Conservation (phyloP, 768 basidiomycete species). For the Amanita subjunquillea region DNA sequence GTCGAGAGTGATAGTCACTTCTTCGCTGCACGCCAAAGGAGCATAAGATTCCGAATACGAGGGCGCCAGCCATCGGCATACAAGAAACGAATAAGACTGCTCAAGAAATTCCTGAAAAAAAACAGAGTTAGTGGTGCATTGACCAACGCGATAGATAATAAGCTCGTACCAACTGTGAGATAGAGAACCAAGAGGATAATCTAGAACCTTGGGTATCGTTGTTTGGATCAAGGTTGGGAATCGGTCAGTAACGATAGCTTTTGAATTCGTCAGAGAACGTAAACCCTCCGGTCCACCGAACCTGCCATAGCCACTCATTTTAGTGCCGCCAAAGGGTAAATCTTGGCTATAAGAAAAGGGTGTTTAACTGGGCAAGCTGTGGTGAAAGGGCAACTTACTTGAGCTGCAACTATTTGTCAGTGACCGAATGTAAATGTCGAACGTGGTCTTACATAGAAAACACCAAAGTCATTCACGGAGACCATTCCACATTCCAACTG, state of each 20-base stretch:
- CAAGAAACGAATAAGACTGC: slow-evolving; percentile 37
- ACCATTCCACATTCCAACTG: slow-evolving; percentile 93
- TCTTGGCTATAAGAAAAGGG: slow-evolving; percentile 49
- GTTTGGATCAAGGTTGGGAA: slow-evolving; percentile 83
- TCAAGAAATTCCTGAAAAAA: slow-evolving; percentile 38
- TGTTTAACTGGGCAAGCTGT: neutral
- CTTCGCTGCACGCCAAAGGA: slow-evolving; percentile 24
- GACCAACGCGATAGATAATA: neutral
- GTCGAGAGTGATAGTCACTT: slow-evolving; percentile 13
- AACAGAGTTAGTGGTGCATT: neutral
- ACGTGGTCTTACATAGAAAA: slow-evolving; percentile 59
- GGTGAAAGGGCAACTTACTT: slow-evolving; percentile 39
- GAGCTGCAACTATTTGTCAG: slow-evolving; percentile 28
- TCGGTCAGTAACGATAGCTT: slow-evolving; percentile 79
- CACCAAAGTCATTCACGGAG: slow-evolving; percentile 88
- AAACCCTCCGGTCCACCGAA: slow-evolving; percentile 96
- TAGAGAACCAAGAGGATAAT: slow-evolving; percentile 76
- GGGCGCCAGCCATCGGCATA: slow-evolving; percentile 44
- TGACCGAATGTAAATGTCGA: neutral
- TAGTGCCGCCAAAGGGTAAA: slow-evolving; percentile 90
- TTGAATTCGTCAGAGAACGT: slow-evolving; percentile 77
- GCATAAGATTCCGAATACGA: slow-evolving; percentile 31
- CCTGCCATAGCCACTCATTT: slow-evolving; percentile 86
- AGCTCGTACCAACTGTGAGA: slow-evolving; percentile 59
- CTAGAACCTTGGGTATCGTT: slow-evolving; percentile 72